Percentiles rank a stretch among this genome's conserved stretches.
phyloP scores from a whole-genome alignment of 305 asterid genomes.

The Solanum hybrid region DNA sequence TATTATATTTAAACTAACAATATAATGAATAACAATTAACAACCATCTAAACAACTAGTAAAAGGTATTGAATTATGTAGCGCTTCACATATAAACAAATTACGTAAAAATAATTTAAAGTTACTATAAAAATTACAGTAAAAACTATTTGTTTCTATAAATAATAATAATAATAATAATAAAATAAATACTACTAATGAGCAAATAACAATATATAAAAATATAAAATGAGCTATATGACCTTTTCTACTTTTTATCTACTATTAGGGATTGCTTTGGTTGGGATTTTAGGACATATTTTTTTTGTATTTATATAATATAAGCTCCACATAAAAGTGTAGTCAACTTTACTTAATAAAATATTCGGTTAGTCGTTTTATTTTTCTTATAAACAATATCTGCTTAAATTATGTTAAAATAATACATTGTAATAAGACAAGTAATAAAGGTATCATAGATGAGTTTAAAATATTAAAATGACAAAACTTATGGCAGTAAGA shows the following conservation, averaged over 20 bases:
- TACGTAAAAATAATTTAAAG: neutral
- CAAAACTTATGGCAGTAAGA: neutral
- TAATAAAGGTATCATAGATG: neutral
- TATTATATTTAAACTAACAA: no score
- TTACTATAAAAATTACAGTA: neutral
- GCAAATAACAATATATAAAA: neutral
- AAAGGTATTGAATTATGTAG: no score
- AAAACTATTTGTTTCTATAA: neutral
- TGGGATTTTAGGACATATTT: neutral
- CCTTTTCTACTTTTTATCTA: neutral
- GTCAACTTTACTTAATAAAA: neutral
- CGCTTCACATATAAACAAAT: neutral
- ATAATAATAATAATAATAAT: neutral
- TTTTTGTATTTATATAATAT: no score
- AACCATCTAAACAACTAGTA: no score
- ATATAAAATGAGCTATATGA: neutral
- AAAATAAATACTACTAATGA: neutral
- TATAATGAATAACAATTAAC: neutral
- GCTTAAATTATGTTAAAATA: neutral
- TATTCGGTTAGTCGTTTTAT: neutral
- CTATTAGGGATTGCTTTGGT: neutral
- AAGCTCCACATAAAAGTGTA: neutral
- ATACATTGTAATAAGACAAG: neutral
- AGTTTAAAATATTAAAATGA: neutral
- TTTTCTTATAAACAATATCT: neutral